Evolutionary conservation across 1,284 basidiomycete species (phyloP).

Genomic region (Cutaneotrichosporon cavernicola): DNA sequence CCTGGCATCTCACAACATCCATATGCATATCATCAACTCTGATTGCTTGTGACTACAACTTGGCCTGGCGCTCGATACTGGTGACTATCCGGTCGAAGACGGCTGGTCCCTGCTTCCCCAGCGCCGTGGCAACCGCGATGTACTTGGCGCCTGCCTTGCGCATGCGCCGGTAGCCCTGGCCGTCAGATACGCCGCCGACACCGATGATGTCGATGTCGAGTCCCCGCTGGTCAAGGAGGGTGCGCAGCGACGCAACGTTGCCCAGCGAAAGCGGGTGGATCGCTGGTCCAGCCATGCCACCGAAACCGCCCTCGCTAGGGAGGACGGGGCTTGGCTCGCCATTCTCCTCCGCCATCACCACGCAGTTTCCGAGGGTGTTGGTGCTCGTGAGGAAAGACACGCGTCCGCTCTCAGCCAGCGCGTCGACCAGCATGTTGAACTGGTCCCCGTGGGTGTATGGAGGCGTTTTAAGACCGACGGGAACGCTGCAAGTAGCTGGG

Average conservation of each 20-base stretch:
- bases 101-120: slow-evolving; percentile 12
- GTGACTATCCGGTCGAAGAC: slow-evolving; percentile 16
- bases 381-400: slow-evolving; percentile 23
- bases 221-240: slow-evolving; percentile 14
- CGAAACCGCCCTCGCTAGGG: slow-evolving; percentile 22
- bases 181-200: slow-evolving; percentile 23
- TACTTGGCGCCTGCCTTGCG: slow-evolving; percentile 15
- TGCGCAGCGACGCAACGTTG: slow-evolving; percentile 19
- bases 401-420: slow-evolving; percentile 9
- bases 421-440: slow-evolving; percentile 23
- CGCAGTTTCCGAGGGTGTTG: slow-evolving; percentile 22
- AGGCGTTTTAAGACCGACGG: slow-evolving; percentile 24
- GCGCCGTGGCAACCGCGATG: slow-evolving; percentile 21
- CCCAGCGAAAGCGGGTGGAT: slow-evolving; percentile 25
- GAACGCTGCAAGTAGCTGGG: slow-evolving; percentile 12
- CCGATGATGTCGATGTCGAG: slow-evolving; percentile 18
- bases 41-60: slow-evolving; percentile 4
- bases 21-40: slow-evolving; percentile 2
- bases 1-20: neutral
- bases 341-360: slow-evolving; percentile 10
- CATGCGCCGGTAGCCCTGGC: slow-evolving; percentile 19
- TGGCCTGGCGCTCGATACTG: neutral
- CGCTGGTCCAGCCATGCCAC: slow-evolving; percentile 22
- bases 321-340: neutral
- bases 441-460: slow-evolving; percentile 25